Evolutionary conservation across 1,284 basidiomycete genomes (phyloP).

Genomic region (Ceratobasidium theobromae): DNA sequence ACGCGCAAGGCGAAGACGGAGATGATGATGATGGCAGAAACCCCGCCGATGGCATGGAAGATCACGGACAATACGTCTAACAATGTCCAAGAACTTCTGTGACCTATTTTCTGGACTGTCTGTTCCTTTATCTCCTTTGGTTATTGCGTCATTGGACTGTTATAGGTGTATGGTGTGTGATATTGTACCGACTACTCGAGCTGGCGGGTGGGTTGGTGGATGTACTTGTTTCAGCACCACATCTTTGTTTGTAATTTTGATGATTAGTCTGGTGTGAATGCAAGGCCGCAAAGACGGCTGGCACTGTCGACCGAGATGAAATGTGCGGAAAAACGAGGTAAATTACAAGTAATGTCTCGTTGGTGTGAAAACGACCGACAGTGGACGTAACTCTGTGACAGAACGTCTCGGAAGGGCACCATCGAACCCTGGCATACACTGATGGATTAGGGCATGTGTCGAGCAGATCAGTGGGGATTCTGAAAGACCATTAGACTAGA

Average conservation of each 20-base stretch:
- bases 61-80: constrained; percentile 12
- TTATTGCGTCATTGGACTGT: neutral
- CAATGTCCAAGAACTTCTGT: neutral
- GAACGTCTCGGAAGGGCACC: too few relatives aligned
- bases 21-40: neutral
- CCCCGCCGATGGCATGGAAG: constrained; percentile 4
- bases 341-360: too few relatives aligned
- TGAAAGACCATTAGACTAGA: too few relatives aligned
- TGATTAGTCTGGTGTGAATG: neutral
- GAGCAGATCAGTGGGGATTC: neutral
- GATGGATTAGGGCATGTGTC: too few relatives aligned
- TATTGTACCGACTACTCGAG: too few relatives aligned
- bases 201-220: neutral
- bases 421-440: neutral
- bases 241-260: neutral
- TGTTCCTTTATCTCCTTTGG: neutral
- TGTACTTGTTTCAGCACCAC: neutral
- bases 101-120: neutral
- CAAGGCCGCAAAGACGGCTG: neutral
- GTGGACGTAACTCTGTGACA: too few relatives aligned
- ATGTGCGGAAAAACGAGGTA: too few relatives aligned
- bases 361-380: too few relatives aligned
- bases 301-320: too few relatives aligned
- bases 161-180: neutral
- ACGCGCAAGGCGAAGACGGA: constrained; percentile 1